Evolutionary conservation across 192 early-diverging fungal genomes (phyloP), one percentile per base, ranked within the genome.

Genomic region (Podila verticillata): DNA sequence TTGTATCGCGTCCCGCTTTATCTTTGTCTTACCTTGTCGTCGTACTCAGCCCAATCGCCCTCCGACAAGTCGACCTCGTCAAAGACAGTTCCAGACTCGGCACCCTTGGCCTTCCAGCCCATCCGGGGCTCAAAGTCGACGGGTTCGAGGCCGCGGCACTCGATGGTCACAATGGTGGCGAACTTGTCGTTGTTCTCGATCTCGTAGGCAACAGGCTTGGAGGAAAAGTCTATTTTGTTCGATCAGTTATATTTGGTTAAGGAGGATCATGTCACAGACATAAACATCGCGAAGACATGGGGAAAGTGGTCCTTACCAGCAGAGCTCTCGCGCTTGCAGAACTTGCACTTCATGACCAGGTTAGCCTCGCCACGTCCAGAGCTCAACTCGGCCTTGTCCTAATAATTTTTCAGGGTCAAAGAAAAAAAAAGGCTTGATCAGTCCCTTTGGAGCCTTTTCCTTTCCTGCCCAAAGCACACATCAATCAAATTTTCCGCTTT

Each of bases 291-390:
- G 20, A 67, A 2, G 35, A 51, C 2, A 20, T 13, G 3, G 4
- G 34, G 6, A 26, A n/a, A n/a, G 15, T 75, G 13, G 7, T 28
- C 61, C 84, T 82, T 87, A 85, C 86, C 86, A 29, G 88, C 88
- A 31, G 89, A 91, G 58, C 85, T 83, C 72, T 93, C 92, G 54
- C 92, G 90, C 71, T 91, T 93, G 84, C 94, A 96, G 71, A 94
- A 95, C 86, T 97, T 95, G 91, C 95, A 98, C 48, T 82, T 80
- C 93, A 98, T 96, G 35, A 94, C 91, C 48, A 97, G 75, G 78
- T 97, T 96, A 39, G 96, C 95, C 17, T 87, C 85, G 32, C 95
- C 95, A 70, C 93, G 86, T 64, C 90, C 91, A 57, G 93, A 92
- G 32, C 89, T 81, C 64, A 93, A 88, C 32, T 92, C 86, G 22